phyloP scores from a whole-genome alignment of 2,329 filamentous ascomycete species.

The Aspergillus jensenii region DNA sequence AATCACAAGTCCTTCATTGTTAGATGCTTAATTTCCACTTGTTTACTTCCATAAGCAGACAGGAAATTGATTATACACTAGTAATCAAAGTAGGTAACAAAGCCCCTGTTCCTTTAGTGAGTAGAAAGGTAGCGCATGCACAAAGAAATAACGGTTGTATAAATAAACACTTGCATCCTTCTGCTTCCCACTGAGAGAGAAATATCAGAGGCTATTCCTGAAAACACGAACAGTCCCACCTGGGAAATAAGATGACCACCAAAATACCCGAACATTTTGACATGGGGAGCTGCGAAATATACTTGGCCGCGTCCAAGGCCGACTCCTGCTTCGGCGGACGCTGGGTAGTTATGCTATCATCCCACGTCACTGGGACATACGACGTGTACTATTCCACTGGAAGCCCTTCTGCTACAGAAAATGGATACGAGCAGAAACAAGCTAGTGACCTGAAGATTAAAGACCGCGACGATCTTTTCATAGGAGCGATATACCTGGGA shows the following conservation, averaged over 20 bases:
- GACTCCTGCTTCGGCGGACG: not conserved
- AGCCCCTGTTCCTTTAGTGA: too few relatives aligned
- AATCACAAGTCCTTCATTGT: too few relatives aligned
- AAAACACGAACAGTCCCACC: too few relatives aligned
- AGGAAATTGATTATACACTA: too few relatives aligned
- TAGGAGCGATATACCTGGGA: not conserved
- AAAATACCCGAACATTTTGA: not conserved
- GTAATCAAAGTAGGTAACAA: too few relatives aligned
- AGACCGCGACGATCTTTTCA: not conserved
- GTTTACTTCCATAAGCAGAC: too few relatives aligned
- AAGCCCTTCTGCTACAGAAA: not conserved
- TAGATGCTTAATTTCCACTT: too few relatives aligned
- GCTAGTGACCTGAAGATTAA: not conserved
- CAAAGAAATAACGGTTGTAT: too few relatives aligned
- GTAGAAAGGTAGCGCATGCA: too few relatives aligned
- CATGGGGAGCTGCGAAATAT: not conserved
- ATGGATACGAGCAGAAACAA: not conserved
- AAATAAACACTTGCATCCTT: too few relatives aligned
- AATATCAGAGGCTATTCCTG: too few relatives aligned
- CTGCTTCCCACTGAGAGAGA: accelerated
- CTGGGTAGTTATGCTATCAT: not conserved
- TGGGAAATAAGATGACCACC: too few relatives aligned
- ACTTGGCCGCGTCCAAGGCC: not conserved
- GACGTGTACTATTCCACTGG: not conserved
- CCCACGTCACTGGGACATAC: not conserved